Percentiles rank a stretch among this genome's conserved stretches.
Evolutionary conservation across 2,329 filamentous ascomycete genomes (phyloP).

Genomic region (Mycogone perniciosa): DNA sequence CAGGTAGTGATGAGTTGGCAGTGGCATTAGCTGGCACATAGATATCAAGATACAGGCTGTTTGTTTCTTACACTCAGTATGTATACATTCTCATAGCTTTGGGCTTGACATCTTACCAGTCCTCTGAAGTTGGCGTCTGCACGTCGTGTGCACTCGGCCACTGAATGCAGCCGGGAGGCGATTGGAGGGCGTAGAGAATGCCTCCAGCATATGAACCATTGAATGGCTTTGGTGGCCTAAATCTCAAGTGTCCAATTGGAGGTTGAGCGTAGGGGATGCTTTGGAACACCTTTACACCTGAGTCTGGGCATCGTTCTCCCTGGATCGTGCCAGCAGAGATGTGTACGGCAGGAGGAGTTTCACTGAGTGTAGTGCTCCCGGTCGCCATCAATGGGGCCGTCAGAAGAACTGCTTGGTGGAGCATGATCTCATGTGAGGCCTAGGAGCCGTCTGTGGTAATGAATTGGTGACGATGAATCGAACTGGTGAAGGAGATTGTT

Average conservation of each 20-base stretch:
- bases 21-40: conserved; percentile 13
- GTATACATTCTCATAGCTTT: not conserved
- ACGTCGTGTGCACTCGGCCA: conserved; percentile 9
- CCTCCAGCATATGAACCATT: conserved; percentile 2
- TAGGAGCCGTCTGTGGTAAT: no score
- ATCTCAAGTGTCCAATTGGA: conserved; percentile 12
- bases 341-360: not conserved
- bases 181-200: conserved; percentile 9
- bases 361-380: not conserved
- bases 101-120: conserved; percentile 9
- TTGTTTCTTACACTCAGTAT: not conserved
- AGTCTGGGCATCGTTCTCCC: not conserved
- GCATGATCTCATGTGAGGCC: not conserved
- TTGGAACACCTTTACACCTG: conserved; percentile 9
- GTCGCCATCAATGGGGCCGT: not conserved
- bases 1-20: conserved; percentile 4
- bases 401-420: not conserved
- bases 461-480: no score
- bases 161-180: conserved; percentile 13
- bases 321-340: not conserved
- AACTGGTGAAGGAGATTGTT: no score
- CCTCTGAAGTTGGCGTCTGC: conserved; percentile 10
- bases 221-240: conserved; percentile 13
- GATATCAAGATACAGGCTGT: conserved; percentile 14
- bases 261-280: conserved; percentile 18